These are phyloP conservation scores for Pneumocystis canis DNA, from an alignment of 1,139 yeast genomes.

Conservation along the genomic window DNA sequence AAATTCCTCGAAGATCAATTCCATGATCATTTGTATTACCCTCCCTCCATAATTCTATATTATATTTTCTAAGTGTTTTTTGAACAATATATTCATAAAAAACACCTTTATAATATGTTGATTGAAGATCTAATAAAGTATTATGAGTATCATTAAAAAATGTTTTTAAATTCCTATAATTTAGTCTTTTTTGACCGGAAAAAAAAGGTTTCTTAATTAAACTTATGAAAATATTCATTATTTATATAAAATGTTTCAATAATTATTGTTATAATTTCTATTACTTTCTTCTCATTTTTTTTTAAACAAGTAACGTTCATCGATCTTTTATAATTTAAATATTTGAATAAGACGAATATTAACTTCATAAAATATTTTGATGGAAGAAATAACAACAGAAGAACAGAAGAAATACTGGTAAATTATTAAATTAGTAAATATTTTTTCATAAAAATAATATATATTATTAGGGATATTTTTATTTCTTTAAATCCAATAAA, in stretches of 20 bases:
- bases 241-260: background rate
- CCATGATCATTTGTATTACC: constrained; percentile 18
- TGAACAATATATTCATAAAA: constrained; percentile 16
- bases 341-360: background rate
- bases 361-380: background rate
- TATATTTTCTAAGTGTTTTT: constrained; percentile 10
- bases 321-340: background rate
- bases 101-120: constrained; percentile 14
- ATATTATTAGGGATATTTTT: background rate
- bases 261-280: background rate
- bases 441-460: background rate
- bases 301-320: background rate
- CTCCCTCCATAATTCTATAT: constrained; percentile 13
- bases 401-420: background rate
- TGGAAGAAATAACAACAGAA: background rate
- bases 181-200: background rate
- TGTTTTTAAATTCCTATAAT: background rate
- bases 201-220: background rate
- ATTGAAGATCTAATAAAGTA: background rate
- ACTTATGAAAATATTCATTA: background rate
- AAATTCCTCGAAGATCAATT: constrained; percentile 17
- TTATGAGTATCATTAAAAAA: background rate
- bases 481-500: background rate
- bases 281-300: background rate
- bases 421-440: background rate